Conservation (phyloP, 2,329 filamentous ascomycete genomes). For the Fusarium irregulare region DNA sequence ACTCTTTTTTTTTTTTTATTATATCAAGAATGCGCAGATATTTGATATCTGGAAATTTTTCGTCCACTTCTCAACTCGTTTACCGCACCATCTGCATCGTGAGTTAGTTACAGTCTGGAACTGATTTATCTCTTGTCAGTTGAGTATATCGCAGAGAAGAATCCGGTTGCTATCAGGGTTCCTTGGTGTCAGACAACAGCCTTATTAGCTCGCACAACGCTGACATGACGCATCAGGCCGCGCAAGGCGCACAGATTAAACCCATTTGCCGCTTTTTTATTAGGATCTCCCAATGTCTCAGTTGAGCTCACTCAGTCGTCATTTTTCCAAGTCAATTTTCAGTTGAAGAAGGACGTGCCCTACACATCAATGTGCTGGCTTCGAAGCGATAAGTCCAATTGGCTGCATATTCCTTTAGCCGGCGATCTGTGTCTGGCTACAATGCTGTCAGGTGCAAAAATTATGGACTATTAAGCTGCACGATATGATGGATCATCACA, state of each 20-base stretch:
- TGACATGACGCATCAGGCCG: background rate
- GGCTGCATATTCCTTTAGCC: slow-evolving; percentile 8
- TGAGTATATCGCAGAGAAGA: background rate
- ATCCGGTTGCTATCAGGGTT: background rate
- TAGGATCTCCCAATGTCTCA: slow-evolving; percentile 11
- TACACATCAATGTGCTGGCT: slow-evolving; percentile 1
- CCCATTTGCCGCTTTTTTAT: background rate
- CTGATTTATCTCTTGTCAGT: too few relatives aligned
- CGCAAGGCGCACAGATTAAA: background rate
- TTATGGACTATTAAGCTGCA: slow-evolving; percentile 2
- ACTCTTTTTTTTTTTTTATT: background rate
- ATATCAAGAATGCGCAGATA: background rate
- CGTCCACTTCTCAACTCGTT: background rate
- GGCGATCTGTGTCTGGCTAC: slow-evolving; percentile 1
- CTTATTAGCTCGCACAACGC: background rate
- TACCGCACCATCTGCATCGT: background rate
- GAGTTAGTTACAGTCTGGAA: background rate
- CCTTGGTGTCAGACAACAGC: background rate
- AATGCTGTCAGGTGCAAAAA: slow-evolving; percentile 5
- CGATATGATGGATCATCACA: background rate
- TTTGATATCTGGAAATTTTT: background rate
- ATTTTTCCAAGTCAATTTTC: background rate
- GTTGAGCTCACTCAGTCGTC: background rate
- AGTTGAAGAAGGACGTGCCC: background rate
- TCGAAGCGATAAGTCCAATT: slow-evolving; percentile 8